These are phyloP conservation scores for Parachaetomium inaequale DNA, from an alignment of 495 filamentous ascomycete genomes.

Conservation along the genomic window DNA sequence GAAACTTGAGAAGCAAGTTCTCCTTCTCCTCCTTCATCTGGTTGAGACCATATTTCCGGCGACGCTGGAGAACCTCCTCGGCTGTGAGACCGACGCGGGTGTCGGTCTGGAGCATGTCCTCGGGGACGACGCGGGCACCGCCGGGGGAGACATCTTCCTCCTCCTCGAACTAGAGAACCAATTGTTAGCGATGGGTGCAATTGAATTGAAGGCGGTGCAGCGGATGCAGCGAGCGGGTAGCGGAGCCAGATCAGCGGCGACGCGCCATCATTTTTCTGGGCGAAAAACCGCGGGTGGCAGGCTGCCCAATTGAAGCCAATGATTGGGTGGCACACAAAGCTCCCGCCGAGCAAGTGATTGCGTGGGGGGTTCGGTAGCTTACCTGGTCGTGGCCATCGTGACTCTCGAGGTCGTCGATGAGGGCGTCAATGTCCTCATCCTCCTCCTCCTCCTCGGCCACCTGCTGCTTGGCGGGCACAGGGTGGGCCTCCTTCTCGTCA, in stretches of 20 bases:
- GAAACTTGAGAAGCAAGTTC: constrained; percentile 78
- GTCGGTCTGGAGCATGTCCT: constrained; percentile 65
- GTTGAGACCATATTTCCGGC: constrained; percentile 80
- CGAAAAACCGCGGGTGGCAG: neutral
- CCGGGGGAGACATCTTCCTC: constrained; percentile 53
- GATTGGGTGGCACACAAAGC: neutral
- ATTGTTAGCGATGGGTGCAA: constrained; percentile 17
- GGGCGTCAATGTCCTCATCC: constrained; percentile 70
- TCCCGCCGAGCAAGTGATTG: neutral
- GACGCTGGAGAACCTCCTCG: constrained; percentile 61
- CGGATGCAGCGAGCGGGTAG: neutral
- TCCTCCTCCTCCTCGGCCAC: constrained; percentile 57
- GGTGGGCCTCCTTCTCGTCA: constrained; percentile 50
- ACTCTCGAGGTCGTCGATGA: constrained; percentile 80
- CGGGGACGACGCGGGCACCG: constrained; percentile 52
- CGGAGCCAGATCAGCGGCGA: neutral
- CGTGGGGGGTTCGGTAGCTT: constrained; percentile 16
- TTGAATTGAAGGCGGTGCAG: neutral
- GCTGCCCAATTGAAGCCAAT: neutral
- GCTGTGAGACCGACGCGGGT: constrained; percentile 66
- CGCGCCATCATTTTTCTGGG: neutral
- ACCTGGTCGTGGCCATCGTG: constrained; percentile 58
- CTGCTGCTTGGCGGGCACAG: constrained; percentile 29
- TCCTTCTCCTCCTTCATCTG: constrained; percentile 86
- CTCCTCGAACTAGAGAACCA: constrained; percentile 42